Evolutionary conservation across 148 eudicot species (phyloP), one percentile per base, ranked within the genome.

Genomic region (Rhododendron griersonianum): DNA sequence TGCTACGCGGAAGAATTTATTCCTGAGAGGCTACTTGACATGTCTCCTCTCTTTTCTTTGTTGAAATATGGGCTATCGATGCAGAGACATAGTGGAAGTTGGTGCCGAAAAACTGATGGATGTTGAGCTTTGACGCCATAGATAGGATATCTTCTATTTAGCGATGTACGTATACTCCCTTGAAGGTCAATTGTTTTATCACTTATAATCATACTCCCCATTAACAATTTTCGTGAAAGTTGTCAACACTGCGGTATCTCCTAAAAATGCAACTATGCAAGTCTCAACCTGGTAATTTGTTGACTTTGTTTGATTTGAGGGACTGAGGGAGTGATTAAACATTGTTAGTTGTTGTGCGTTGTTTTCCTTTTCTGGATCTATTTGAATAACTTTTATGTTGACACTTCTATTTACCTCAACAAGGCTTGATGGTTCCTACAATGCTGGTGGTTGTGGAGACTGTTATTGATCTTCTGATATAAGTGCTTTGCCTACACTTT

Each of bases 1-100:
- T 81, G 51, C 53, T 50, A 3, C 7, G 30, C 11, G 14, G n/a
- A n/a, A 80, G 63, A 48, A 80, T 48, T 80, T 78, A 44, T 4
- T 74, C 39, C 47, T 39, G 45, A 37, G 79, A 47, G 57, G 33
- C 57, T 47, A 78, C 57, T 30, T 50, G 65, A 80, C 65, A 47
- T 80, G 83, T 80, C 65, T 78, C 81, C 55, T 45, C 33, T 51
- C 44, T 28, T 15, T 80, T 80, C n/a, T 7, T 53, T 80, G 65
- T 51, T 80, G 83, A 80, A 35, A 50, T 47, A 33, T 80, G 41
- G 44, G 83, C 65, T 47, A 78, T n/a, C 48, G 57, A 47, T 78
- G 23, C 65, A 80, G 55, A 41, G 55, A 51, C 39, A 6, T 19
- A 1, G 69, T 16, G 83, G 83, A 53, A 16, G 21, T 30, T 25